These are phyloP conservation scores for Chrysanthemum makinoi DNA, from an alignment of 129 eudicot genomes.

Conservation along the genomic window DNA sequence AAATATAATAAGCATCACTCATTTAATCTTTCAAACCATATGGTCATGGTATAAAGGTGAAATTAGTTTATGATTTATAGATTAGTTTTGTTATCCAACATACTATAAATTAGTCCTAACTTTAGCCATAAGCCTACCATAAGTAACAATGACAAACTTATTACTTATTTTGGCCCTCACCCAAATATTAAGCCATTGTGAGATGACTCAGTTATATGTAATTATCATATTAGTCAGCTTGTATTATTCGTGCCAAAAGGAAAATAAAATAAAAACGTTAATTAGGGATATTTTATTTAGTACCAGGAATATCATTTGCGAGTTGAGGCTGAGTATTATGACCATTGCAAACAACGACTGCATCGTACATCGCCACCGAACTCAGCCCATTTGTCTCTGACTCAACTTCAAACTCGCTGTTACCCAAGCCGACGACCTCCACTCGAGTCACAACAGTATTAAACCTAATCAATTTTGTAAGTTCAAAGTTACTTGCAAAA, in stretches of 20 bases:
- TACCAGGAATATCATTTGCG: constrained; percentile 51
- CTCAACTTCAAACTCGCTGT: constrained; percentile 45
- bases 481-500: constrained; percentile 43
- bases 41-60: background rate
- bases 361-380: constrained; percentile 42
- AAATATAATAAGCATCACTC: background rate
- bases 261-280: background rate
- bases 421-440: constrained; percentile 30
- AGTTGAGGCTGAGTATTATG: constrained; percentile 42
- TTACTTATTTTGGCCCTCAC: too few species aligned
- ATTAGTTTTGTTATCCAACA: background rate
- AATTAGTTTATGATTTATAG: background rate
- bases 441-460: constrained; percentile 42
- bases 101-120: background rate
- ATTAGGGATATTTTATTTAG: background rate
- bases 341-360: constrained; percentile 62
- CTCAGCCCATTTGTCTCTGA: constrained; percentile 33
- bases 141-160: background rate
- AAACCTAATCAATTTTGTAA: constrained; percentile 38
- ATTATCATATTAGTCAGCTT: too few species aligned
- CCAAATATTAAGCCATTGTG: too few species aligned
- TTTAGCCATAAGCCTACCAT: background rate
- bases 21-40: background rate
- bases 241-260: too few species aligned
- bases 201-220: too few species aligned